These are phyloP conservation scores for Sonneratia alba DNA, from an alignment of 345 rosid species.

Conservation along the genomic window DNA sequence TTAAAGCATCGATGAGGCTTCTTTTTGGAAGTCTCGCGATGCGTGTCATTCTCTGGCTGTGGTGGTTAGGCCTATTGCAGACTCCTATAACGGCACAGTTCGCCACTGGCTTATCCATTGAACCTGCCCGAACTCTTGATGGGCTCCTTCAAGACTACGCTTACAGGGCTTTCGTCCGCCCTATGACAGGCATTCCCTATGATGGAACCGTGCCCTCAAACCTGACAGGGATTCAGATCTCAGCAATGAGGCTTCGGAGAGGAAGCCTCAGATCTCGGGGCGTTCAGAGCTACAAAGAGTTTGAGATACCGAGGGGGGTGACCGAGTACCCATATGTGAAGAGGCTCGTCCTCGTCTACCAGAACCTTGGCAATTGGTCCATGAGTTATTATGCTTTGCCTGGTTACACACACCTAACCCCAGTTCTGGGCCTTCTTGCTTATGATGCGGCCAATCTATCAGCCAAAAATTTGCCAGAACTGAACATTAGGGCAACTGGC, in stretches of 20 bases:
- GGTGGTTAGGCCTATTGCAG: neutral
- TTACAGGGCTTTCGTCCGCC: slow-evolving; percentile 49
- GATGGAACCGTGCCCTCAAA: slow-evolving; percentile 57
- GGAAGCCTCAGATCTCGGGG: slow-evolving; percentile 70
- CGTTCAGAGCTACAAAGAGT: slow-evolving; percentile 41
- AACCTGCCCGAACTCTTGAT: slow-evolving; percentile 46
- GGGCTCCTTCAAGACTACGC: slow-evolving; percentile 80
- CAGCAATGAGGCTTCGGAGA: slow-evolving; percentile 75
- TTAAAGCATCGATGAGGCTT: slow-evolving; percentile 53
- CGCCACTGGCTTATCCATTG: slow-evolving; percentile 4
- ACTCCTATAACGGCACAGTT: slow-evolving; percentile 24
- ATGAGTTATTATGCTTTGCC: slow-evolving; percentile 43
- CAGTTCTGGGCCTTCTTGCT: slow-evolving; percentile 78
- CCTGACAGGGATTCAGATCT: slow-evolving; percentile 55
- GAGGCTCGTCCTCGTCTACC: slow-evolving; percentile 81
- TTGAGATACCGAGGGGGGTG: slow-evolving; percentile 46
- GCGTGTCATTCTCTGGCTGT: slow-evolving; percentile 25
- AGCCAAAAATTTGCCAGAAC: slow-evolving; percentile 36
- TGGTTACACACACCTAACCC: slow-evolving; percentile 50
- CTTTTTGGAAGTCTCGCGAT: slow-evolving; percentile 36
- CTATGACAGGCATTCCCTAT: slow-evolving; percentile 62
- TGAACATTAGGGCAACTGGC: slow-evolving; percentile 35
- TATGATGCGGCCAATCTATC: slow-evolving; percentile 63
- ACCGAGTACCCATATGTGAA: slow-evolving; percentile 48
- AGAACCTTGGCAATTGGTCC: slow-evolving; percentile 81